Percentiles rank a stretch among this genome's conserved stretches.
Evolutionary conservation across 2,329 filamentous ascomycete genomes (phyloP).

Genomic region (Pestalotiopsis sp.): DNA sequence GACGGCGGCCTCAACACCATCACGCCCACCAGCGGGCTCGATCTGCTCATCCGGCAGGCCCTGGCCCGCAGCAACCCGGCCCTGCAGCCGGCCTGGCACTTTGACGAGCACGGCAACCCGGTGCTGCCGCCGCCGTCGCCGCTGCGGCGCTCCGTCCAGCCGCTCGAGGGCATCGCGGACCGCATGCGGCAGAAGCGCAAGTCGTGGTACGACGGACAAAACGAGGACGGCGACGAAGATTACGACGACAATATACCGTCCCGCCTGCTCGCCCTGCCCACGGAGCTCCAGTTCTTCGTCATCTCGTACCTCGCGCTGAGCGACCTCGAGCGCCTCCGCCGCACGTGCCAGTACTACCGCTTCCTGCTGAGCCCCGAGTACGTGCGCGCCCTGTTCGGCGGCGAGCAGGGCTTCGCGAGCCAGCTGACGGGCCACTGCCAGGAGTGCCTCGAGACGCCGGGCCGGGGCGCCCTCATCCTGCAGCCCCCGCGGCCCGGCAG

Average conservation of each 20-base stretch:
- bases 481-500: slow-evolving; percentile 31
- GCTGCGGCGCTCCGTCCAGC: slow-evolving; percentile 14
- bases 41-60: slow-evolving; percentile 15
- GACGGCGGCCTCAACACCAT: slow-evolving; percentile 11
- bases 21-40: slow-evolving; percentile 16
- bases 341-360: slow-evolving; percentile 42
- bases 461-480: slow-evolving; percentile 35
- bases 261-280: slow-evolving; percentile 39
- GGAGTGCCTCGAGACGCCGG: slow-evolving; percentile 38
- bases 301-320: slow-evolving; percentile 44
- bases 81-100: neutral
- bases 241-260: slow-evolving; percentile 1
- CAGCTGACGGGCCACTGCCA: slow-evolving; percentile 43
- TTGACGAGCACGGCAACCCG: slow-evolving; percentile 14
- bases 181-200: slow-evolving; percentile 16
- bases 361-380: slow-evolving; percentile 36
- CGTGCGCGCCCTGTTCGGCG: slow-evolving; percentile 39
- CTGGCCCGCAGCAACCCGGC: slow-evolving; percentile 6
- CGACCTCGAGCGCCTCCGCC: slow-evolving; percentile 44
- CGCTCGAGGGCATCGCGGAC: slow-evolving; percentile 16
- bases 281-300: slow-evolving; percentile 45
- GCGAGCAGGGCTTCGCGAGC: slow-evolving; percentile 28
- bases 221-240: neutral
- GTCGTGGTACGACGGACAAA: slow-evolving; percentile 1
- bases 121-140: slow-evolving; percentile 12